Evolutionary conservation across 805 yeast species (phyloP).

Genomic region (Saturnispora galanensis): DNA sequence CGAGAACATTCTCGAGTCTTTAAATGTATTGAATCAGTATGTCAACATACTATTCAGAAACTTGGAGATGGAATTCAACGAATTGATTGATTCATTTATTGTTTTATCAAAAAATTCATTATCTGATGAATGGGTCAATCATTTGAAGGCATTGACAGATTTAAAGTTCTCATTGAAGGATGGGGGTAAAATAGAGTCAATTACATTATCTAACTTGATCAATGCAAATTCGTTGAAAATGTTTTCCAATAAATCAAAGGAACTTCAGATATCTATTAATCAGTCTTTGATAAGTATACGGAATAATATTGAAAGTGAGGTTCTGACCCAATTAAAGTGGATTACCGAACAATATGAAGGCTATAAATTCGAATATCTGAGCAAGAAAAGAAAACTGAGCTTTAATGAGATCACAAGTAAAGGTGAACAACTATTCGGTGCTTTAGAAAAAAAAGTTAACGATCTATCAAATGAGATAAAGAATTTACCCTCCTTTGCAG

Average conservation of each 20-base stretch:
- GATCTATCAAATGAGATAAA: constrained; percentile 16
- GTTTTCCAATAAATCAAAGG: constrained; percentile 26
- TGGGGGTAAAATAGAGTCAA: constrained; percentile 8
- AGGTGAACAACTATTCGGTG: constrained; percentile 15
- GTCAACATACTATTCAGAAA: constrained; percentile 36
- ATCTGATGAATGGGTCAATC: constrained; percentile 31
- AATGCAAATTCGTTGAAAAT: constrained; percentile 22
- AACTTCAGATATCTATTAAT: constrained; percentile 12
- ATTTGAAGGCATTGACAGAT: constrained; percentile 22
- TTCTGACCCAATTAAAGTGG: constrained; percentile 25
- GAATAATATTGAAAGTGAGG: constrained; percentile 28
- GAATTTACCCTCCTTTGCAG: constrained; percentile 23
- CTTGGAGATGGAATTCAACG: constrained; percentile 31
- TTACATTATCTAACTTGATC: constrained; percentile 28
- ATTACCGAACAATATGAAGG: constrained; percentile 35
- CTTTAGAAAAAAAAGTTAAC: constrained; percentile 19
- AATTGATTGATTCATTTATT: constrained; percentile 25
- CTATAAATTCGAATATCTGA: constrained; percentile 30
- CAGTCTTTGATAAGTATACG: constrained; percentile 25
- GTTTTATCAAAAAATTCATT: constrained; percentile 34
- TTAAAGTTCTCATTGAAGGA: constrained; percentile 20
- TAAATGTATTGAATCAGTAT: constrained; percentile 43
- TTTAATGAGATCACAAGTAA: constrained; percentile 13
- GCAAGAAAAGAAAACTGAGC: constrained; percentile 8
- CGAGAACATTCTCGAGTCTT: constrained; percentile 37